Percentiles rank a stretch among this genome's conserved stretches.
phyloP scores from a whole-genome alignment of 179 eudicot species.

The Carnegiea gigantea region DNA sequence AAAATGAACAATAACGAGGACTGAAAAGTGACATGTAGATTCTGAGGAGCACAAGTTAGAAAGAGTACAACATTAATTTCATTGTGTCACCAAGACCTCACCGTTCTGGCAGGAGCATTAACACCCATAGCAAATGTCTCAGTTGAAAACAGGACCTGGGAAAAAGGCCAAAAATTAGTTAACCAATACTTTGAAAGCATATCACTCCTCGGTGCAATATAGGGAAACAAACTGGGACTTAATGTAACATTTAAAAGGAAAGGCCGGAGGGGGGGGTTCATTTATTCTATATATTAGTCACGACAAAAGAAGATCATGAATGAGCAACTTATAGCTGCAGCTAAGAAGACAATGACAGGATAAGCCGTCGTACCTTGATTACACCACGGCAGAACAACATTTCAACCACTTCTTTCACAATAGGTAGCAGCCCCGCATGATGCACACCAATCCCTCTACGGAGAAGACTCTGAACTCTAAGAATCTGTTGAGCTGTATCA shows the following conservation, averaged over 20 bases:
- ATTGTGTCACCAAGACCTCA: conserved; percentile 35
- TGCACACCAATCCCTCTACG: conserved; percentile 93
- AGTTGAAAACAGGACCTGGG: conserved; percentile 88
- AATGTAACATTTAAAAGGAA: not conserved
- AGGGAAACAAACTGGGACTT: not conserved
- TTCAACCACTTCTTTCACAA: conserved; percentile 97
- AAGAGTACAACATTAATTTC: conserved; percentile 7
- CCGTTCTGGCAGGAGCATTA: conserved; percentile 99
- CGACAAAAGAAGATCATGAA: not conserved
- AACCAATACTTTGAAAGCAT: conserved; percentile 4
- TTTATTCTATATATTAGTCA: not conserved
- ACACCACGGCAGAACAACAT: conserved; percentile 99
- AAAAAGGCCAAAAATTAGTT: conserved; percentile 7
- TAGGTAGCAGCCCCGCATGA: conserved; percentile 98
- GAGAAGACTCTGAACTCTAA: conserved; percentile 86
- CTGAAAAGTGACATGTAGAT: conserved; percentile 1
- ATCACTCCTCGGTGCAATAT: conserved; percentile 13
- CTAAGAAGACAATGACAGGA: not conserved
- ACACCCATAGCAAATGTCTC: conserved; percentile 99
- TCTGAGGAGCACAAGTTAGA: conserved; percentile 3
- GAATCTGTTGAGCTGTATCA: conserved; percentile 49
- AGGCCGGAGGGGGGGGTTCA: not conserved
- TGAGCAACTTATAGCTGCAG: conserved; percentile 1
- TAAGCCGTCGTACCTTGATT: conserved; percentile 61
- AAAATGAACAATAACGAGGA: not conserved